Evolutionary conservation across 2,329 filamentous ascomycete species (phyloP).

Genomic region (Hymenoscyphus fructigenus): DNA sequence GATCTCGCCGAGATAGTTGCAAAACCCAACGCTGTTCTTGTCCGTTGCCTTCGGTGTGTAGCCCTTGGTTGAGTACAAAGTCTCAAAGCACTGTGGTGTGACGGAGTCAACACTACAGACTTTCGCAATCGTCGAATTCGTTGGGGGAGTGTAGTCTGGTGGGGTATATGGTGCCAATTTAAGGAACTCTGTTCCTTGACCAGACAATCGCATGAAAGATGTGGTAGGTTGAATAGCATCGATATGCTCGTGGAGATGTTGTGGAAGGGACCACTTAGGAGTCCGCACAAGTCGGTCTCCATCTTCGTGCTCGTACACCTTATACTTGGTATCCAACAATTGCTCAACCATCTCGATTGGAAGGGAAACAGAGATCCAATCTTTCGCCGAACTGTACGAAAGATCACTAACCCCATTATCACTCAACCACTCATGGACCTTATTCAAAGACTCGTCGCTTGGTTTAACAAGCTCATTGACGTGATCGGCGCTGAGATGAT

Average conservation of each 20-base stretch:
- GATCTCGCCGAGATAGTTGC: constrained; percentile 29
- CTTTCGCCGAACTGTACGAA: constrained; percentile 51
- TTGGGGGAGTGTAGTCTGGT: constrained; percentile 7
- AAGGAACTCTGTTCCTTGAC: constrained; percentile 7
- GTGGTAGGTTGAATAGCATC: constrained; percentile 58
- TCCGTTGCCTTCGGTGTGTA: constrained; percentile 23
- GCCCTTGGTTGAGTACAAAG: constrained; percentile 25
- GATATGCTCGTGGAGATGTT: constrained; percentile 43
- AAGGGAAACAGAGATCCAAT: constrained; percentile 52
- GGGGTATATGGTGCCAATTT: constrained; percentile 1
- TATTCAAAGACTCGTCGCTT: constrained; percentile 48
- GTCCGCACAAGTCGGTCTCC: constrained; percentile 27
- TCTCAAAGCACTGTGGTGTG: constrained; percentile 28
- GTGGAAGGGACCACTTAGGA: constrained; percentile 41
- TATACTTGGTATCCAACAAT: constrained; percentile 39
- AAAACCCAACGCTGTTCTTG: constrained; percentile 27
- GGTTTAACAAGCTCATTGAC: constrained; percentile 55
- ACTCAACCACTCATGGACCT: constrained; percentile 56
- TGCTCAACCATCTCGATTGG: constrained; percentile 46
- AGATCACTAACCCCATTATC: constrained; percentile 48
- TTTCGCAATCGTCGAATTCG: constrained; percentile 7
- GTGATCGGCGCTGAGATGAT: constrained; percentile 51
- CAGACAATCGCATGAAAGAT: constrained; percentile 49
- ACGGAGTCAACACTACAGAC: constrained; percentile 61
- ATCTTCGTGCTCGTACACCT: constrained; percentile 37